Base-by-base conservation (phyloP, 192 early-diverging fungal species). In the Coemansia sp. region DNA sequence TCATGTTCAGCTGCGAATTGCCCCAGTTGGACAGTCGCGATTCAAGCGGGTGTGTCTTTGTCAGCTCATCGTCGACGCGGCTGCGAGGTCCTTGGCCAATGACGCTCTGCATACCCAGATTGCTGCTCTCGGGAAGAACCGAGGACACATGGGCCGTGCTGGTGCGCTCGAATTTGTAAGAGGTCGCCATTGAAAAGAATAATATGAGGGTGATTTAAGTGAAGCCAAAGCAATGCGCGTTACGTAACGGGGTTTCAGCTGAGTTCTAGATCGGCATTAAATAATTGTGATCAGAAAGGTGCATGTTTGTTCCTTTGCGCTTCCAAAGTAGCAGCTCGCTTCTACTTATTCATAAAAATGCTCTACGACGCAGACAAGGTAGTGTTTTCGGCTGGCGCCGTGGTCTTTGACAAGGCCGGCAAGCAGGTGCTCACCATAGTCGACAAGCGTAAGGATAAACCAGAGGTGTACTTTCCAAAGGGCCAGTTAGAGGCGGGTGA, bases 31-130 rank as follows among this genome's bases (percentile, higher is more conserved):
- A 65, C 9, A 94, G 76, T 32, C 89, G 83, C 38, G 84, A 74
- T 70, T 95, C 93, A 6, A 98, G 80, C 14, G 93, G 89, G 74
- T 97, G 95, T 21, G 82, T 80, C 41, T 57, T 46, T 27, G 69
- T 63, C 14, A 78, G 53, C 57, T 63, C 42, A 9, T 78, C 46
- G 19, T 54, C 56, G 8, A 79, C 48, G 18, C 63, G 66, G 38
- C 43, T 39, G 38, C 41, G 39, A 11, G 76, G 76, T 8, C 76
- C 76, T 18, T 72, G 42, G 37, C 48, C 34, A 21, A 79, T 37
- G 22, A 65, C 60, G 43, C 68, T 63, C 27, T 36, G 24, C n/a
- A 72, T 35, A 10, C 70, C 76, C 0, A 56, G 18, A 35, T 57
- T 48, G 19, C 58, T 40, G 17, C 63, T 17, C 46, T 43, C 32